A percentile compares a stretch with the other conserved stretches of the same genome.
Evolutionary conservation across 2,329 filamentous ascomycete species (phyloP).

Genomic region (Microascus cirrosus): DNA sequence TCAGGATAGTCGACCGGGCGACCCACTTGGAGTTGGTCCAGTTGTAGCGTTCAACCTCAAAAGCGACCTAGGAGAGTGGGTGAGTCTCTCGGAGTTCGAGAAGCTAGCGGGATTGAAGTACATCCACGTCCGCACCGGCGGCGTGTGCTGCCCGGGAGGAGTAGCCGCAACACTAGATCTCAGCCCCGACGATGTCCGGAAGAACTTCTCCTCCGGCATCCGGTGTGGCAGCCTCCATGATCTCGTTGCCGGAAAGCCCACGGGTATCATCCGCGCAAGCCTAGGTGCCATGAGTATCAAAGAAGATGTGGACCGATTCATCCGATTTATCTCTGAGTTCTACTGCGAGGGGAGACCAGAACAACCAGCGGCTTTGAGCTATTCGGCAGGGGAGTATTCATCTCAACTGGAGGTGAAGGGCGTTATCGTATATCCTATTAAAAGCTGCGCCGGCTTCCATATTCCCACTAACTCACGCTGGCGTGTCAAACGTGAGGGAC

Average conservation of each 20-base stretch:
- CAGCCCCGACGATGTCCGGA: conserved; percentile 68
- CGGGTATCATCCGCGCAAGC: conserved; percentile 75
- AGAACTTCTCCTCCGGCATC: conserved; percentile 75
- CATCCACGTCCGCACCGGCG: conserved; percentile 79
- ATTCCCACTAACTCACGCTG: conserved; percentile 55
- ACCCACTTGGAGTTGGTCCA: conserved; percentile 46
- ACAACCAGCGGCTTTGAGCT: background rate
- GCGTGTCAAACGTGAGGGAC: conserved; percentile 70
- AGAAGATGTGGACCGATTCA: conserved; percentile 60
- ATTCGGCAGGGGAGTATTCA: background rate
- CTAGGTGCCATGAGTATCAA: conserved; percentile 82
- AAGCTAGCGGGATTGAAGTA: conserved; percentile 69
- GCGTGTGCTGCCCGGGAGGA: conserved; percentile 85
- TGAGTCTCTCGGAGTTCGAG: conserved; percentile 77
- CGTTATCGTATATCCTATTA: conserved; percentile 79
- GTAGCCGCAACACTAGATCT: conserved; percentile 64
- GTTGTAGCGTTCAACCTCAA: conserved; percentile 75
- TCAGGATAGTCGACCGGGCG: conserved; percentile 8
- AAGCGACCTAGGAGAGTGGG: conserved; percentile 58
- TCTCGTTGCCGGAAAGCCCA: conserved; percentile 73
- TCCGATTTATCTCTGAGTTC: conserved; percentile 58
- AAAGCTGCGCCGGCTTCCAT: conserved; percentile 75
- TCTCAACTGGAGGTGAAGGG: conserved; percentile 34
- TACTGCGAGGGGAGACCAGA: conserved; percentile 12
- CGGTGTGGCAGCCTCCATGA: conserved; percentile 78